phyloP scores from a whole-genome alignment of 371 early-diverging fungal genomes.

The Mucor circinelloides region DNA sequence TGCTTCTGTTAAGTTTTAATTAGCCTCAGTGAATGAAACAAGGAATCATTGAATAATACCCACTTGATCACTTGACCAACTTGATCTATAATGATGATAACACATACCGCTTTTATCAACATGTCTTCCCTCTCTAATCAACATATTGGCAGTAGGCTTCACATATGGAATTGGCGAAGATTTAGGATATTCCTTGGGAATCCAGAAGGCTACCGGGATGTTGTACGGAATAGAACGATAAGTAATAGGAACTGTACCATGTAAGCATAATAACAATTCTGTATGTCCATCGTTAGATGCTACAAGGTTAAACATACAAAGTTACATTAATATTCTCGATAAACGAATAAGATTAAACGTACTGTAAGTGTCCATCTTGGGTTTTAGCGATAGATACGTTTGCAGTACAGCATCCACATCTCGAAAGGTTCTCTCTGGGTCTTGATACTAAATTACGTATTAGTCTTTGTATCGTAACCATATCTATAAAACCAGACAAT shows the following conservation, averaged over 20 bases:
- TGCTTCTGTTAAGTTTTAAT: conserved; percentile 45
- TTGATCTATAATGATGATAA: conserved; percentile 80
- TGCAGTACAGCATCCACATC: conserved; percentile 73
- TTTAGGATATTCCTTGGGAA: conserved; percentile 83
- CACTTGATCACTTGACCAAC: conserved; percentile 53
- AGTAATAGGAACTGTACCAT: conserved; percentile 88
- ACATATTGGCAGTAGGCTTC: conserved; percentile 87
- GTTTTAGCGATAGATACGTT: conserved; percentile 65
- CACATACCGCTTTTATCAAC: conserved; percentile 86
- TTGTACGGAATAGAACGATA: conserved; percentile 85
- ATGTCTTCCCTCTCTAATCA: conserved; percentile 77
- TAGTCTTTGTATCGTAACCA: not conserved
- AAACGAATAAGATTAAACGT: conserved; percentile 18
- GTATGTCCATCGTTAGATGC: conserved; percentile 76
- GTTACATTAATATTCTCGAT: not conserved
- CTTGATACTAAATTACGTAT: conserved; percentile 55
- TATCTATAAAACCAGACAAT: too few species aligned
- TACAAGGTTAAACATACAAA: conserved; percentile 14
- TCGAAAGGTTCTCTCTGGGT: conserved; percentile 65
- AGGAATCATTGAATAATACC: not conserved
- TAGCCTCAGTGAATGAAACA: not conserved
- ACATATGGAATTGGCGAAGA: conserved; percentile 85
- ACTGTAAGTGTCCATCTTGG: conserved; percentile 77
- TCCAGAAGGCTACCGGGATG: conserved; percentile 90
- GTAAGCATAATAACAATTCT: conserved; percentile 72